Percentiles rank a stretch among this genome's conserved stretches.
phyloP scores from a whole-genome alignment of 352 stramenopile genomes.

The Phytophthora ramorum region DNA sequence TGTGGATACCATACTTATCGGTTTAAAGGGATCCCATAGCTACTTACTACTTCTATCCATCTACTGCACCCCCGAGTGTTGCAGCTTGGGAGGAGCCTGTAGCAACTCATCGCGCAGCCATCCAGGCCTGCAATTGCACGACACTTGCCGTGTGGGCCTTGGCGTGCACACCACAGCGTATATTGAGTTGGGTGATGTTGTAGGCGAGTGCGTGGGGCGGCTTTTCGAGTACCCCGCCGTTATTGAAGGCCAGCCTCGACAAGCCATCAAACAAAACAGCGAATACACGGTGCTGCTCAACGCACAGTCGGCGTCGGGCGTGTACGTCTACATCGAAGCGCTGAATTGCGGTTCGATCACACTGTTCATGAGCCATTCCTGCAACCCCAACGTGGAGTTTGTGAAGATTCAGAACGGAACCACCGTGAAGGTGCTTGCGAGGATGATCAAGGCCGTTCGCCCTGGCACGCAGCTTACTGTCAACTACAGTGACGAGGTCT shows the following conservation, averaged over 20 bases:
- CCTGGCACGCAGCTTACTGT: background rate
- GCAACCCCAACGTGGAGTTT: background rate
- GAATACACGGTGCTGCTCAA: constrained; percentile 1
- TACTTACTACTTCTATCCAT: too few relatives aligned
- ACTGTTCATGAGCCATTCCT: background rate
- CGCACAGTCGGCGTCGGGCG: background rate
- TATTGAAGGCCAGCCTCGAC: background rate
- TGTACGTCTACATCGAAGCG: background rate
- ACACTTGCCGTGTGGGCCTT: background rate
- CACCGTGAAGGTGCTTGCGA: background rate
- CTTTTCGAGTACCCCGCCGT: background rate
- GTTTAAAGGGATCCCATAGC: too few relatives aligned
- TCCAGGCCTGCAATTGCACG: background rate
- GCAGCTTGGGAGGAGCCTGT: background rate
- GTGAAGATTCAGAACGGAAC: background rate
- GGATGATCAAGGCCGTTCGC: background rate
- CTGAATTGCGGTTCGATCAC: background rate
- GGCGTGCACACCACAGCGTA: background rate
- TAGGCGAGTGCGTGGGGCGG: background rate
- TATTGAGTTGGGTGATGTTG: background rate
- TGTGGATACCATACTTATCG: too few relatives aligned
- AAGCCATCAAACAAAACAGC: constrained; percentile 3
- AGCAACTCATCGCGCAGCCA: background rate
- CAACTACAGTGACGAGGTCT: background rate
- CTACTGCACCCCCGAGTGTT: too few relatives aligned